These are phyloP conservation scores for Linnemannia exigua DNA, from an alignment of 192 early-diverging fungal species.

Conservation along the genomic window DNA sequence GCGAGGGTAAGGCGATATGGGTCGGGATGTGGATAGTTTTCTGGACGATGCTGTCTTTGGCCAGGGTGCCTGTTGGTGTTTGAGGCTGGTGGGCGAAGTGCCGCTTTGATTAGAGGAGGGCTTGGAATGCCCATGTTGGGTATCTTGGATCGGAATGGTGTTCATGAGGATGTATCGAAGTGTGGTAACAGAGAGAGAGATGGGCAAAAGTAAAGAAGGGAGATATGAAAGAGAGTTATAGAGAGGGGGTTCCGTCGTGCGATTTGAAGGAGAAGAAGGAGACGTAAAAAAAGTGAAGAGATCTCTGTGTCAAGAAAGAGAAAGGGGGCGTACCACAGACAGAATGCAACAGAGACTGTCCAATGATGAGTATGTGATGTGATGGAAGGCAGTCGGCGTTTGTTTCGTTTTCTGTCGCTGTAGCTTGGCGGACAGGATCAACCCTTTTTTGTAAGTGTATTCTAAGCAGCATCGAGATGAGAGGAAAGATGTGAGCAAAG, in stretches of 20 bases:
- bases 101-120: conserved; percentile 1
- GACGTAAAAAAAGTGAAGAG: neutral
- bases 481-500: neutral
- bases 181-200: neutral
- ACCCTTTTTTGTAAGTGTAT: neutral
- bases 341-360: neutral
- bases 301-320: neutral
- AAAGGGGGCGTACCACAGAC: neutral
- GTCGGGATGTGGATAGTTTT: conserved; percentile 39
- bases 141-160: conserved; percentile 27
- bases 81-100: conserved; percentile 16
- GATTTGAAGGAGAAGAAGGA: conserved; percentile 4
- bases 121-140: conserved; percentile 11
- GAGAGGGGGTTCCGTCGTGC: neutral
- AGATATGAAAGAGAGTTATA: neutral
- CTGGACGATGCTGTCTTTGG: conserved; percentile 37
- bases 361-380: neutral
- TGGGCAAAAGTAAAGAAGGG: neutral
- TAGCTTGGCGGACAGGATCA: neutral
- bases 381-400: neutral
- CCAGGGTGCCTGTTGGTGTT: conserved; percentile 46
- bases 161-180: conserved; percentile 24
- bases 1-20: conserved; percentile 41
- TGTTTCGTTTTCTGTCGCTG: neutral
- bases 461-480: neutral